Evolutionary conservation across 805 yeast genomes (phyloP).

Genomic region (Millerago galiae): DNA sequence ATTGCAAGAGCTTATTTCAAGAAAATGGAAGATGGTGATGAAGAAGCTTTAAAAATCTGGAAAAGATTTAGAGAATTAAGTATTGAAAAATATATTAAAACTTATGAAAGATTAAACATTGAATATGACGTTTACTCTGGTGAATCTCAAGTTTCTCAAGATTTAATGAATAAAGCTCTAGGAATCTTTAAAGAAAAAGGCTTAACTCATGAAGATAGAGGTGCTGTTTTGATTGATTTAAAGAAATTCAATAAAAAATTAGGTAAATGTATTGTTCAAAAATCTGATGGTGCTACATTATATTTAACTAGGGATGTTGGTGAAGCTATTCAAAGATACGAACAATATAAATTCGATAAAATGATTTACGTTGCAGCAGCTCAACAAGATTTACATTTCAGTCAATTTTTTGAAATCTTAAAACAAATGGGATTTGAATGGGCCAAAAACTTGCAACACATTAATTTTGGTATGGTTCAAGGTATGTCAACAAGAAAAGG

Average conservation of each 20-base stretch:
- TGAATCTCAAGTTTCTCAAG: constrained; percentile 86
- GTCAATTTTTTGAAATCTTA: constrained; percentile 90
- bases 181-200: constrained; percentile 58
- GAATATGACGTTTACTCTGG: constrained; percentile 87
- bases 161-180: constrained; percentile 60
- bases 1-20: constrained; percentile 84
- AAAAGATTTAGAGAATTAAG: constrained; percentile 83
- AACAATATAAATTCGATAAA: constrained; percentile 81
- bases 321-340: constrained; percentile 88
- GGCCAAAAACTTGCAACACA: constrained; percentile 75
- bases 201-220: constrained; percentile 78
- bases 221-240: constrained; percentile 85
- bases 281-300: constrained; percentile 91
- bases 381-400: constrained; percentile 92
- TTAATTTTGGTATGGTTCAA: constrained; percentile 95
- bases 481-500: constrained; percentile 99
- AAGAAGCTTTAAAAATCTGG: constrained; percentile 73
- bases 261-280: constrained; percentile 88
- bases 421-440: constrained; percentile 86
- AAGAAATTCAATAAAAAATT: constrained; percentile 81
- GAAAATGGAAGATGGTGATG: constrained; percentile 91
- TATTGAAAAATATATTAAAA: constrained; percentile 75
- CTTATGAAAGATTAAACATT: constrained; percentile 90
- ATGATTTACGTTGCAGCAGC: constrained; percentile 94
- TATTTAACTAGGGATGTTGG: constrained; percentile 96